phyloP scores from a whole-genome alignment of 306 rosid genomes.

The Rosa persica region DNA sequence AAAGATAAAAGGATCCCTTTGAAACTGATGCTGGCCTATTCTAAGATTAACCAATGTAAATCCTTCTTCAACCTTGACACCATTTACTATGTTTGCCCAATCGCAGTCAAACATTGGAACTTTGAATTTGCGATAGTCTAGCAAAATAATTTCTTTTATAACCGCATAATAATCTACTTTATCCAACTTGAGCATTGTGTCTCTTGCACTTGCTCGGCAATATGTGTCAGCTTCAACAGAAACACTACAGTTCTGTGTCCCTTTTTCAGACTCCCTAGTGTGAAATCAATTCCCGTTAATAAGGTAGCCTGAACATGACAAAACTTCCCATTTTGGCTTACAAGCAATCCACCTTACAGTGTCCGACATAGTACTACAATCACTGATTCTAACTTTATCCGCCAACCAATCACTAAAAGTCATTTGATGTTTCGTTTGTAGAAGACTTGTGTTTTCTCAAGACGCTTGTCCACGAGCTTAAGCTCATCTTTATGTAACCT shows the following conservation, averaged over 20 bases:
- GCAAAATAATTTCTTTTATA: background rate
- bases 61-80: too few relatives aligned
- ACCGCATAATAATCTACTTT: background rate
- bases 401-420: background rate
- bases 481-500: background rate
- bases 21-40: background rate
- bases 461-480: background rate
- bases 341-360: background rate
- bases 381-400: background rate
- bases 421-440: background rate
- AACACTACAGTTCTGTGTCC: background rate
- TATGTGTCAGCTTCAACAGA: background rate
- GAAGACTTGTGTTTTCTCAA: background rate
- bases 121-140: background rate
- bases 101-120: background rate
- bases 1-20: background rate
- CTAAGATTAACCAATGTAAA: background rate
- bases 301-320: background rate
- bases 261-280: background rate
- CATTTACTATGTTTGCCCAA: background rate
- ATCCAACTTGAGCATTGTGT: background rate
- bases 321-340: background rate
- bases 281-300: background rate
- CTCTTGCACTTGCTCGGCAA: slow-evolving; percentile 2
- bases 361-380: background rate